Conservation (phyloP, 345 rosid genomes). For the Melaleuca alternifolia region DNA sequence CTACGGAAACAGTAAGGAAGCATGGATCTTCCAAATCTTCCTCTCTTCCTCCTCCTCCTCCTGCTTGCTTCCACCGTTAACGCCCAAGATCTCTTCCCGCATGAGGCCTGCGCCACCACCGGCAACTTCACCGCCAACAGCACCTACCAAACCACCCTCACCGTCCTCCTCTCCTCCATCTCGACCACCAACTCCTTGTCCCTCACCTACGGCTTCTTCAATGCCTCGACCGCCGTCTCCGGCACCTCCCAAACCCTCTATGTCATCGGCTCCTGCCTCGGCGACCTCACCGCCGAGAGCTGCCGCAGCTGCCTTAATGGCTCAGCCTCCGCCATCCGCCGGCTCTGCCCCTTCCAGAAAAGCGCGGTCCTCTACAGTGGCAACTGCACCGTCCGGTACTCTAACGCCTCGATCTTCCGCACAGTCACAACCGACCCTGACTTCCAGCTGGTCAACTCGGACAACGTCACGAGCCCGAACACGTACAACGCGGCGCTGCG, state of each 20-base stretch:
- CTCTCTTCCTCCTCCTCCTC: neutral
- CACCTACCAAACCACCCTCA: neutral
- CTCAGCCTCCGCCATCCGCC: neutral
- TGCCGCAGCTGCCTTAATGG: neutral
- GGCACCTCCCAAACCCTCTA: neutral
- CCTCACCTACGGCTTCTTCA: neutral
- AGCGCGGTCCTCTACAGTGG: neutral
- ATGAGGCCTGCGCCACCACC: neutral
- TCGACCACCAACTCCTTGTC: neutral
- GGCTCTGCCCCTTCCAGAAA: neutral
- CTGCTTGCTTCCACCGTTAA: neutral
- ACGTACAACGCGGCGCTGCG: neutral
- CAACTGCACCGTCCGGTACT: neutral
- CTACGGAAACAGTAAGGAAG: too few relatives aligned
- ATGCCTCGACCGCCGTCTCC: neutral
- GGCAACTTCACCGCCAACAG: neutral
- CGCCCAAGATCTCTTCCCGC: neutral
- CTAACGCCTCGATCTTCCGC: neutral
- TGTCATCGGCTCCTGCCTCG: neutral
- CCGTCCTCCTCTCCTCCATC: neutral
- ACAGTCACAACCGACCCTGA: neutral
- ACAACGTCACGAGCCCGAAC: neutral
- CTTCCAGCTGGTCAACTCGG: neutral
- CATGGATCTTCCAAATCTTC: neutral
- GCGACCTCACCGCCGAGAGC: neutral